Evolutionary conservation across 768 basidiomycete species (phyloP).

Genomic region (Amanita polypyramis): DNA sequence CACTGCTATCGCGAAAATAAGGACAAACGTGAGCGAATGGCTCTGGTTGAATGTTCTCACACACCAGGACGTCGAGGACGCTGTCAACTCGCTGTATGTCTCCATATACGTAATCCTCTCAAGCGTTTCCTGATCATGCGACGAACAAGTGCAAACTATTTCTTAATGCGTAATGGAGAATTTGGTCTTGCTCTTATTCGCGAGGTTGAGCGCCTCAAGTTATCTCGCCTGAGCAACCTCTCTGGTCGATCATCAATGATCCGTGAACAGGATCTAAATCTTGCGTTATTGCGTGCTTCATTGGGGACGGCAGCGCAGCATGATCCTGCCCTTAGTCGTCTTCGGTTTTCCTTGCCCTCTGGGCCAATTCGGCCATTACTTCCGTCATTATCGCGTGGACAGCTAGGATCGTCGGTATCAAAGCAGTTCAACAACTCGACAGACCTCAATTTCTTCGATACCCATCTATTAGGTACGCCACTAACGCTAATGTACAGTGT

Average conservation of each 20-base stretch:
- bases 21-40: slow-evolving; percentile 86
- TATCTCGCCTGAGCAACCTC: slow-evolving; percentile 62
- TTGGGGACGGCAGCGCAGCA: slow-evolving; percentile 83
- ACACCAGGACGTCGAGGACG: slow-evolving; percentile 69
- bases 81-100: slow-evolving; percentile 75
- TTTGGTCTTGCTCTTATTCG: slow-evolving; percentile 76
- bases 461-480: slow-evolving; percentile 72
- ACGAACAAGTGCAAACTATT: slow-evolving; percentile 68
- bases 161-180: slow-evolving; percentile 82
- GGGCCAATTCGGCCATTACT: slow-evolving; percentile 77
- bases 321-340: slow-evolving; percentile 61
- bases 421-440: slow-evolving; percentile 15
- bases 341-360: slow-evolving; percentile 69
- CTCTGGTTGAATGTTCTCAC: slow-evolving; percentile 87
- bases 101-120: not conserved
- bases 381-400: slow-evolving; percentile 47
- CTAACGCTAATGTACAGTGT: slow-evolving; percentile 61
- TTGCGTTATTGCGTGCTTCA: slow-evolving; percentile 79
- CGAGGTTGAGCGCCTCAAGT: slow-evolving; percentile 77
- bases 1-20: slow-evolving; percentile 58
- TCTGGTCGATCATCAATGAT: slow-evolving; percentile 66
- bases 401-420: slow-evolving; percentile 28
- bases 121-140: slow-evolving; percentile 10
- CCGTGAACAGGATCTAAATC: slow-evolving; percentile 82
- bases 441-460: slow-evolving; percentile 50